These are phyloP conservation scores for Pleurotus cornucopiae DNA, from an alignment of 768 basidiomycete species.

Conservation along the genomic window DNA sequence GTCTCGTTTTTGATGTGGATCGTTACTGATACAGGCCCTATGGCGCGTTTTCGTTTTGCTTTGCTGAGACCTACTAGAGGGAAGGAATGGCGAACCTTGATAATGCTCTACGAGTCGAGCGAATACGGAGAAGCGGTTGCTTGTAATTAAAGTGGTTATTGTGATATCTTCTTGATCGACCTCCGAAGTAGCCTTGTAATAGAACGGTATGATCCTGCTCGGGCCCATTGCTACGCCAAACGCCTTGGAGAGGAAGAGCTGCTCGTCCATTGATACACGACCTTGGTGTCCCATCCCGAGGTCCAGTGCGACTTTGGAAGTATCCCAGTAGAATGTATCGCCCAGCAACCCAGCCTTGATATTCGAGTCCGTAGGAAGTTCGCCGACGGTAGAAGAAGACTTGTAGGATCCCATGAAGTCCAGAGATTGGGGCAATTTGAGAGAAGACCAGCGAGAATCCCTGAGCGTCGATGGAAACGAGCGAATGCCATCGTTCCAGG, in stretches of 20 bases:
- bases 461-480: constrained; percentile 16
- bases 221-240: constrained; percentile 70
- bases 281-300: constrained; percentile 28
- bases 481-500: constrained; percentile 24
- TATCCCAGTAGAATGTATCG: constrained; percentile 26
- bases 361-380: neutral
- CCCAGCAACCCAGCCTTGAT: constrained; percentile 3
- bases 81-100: constrained; percentile 45
- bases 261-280: constrained; percentile 37
- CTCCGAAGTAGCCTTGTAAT: constrained; percentile 59
- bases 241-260: constrained; percentile 61
- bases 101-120: constrained; percentile 72
- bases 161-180: constrained; percentile 70
- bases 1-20: constrained; percentile 64
- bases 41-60: too few relatives aligned
- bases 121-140: constrained; percentile 72
- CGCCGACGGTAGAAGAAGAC: constrained; percentile 9
- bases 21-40: constrained; percentile 83
- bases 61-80: neutral
- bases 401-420: constrained; percentile 11
- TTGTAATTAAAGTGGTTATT: constrained; percentile 81
- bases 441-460: constrained; percentile 15
- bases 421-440: constrained; percentile 10
- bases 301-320: constrained; percentile 28
- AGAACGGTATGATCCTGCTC: constrained; percentile 75